These are phyloP conservation scores for Jackrogersella minutella DNA, from an alignment of 495 filamentous ascomycete species.

Conservation along the genomic window DNA sequence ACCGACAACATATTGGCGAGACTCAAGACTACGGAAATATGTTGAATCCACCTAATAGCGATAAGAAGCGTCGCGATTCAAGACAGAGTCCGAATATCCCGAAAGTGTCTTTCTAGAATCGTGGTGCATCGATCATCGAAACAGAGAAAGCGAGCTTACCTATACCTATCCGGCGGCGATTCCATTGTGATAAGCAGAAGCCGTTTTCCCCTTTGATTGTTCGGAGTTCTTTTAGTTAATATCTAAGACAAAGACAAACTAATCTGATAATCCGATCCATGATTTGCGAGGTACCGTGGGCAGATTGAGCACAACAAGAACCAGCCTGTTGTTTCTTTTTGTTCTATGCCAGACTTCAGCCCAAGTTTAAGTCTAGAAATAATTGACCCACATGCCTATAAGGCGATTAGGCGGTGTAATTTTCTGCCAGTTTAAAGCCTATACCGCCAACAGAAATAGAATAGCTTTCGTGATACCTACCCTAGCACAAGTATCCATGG, in stretches of 20 bases:
- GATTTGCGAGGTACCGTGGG: not conserved
- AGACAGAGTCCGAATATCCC: not conserved
- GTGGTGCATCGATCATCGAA: not conserved
- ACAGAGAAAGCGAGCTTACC: constrained; percentile 36
- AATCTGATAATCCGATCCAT: constrained; percentile 16
- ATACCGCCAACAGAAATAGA: not conserved
- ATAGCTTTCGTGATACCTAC: constrained; percentile 1
- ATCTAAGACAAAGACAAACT: constrained; percentile 36
- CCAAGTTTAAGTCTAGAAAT: not conserved
- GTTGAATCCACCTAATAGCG: not conserved
- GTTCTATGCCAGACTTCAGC: no score
- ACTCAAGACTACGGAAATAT: not conserved
- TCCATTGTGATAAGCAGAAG: constrained; percentile 37
- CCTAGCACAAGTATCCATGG: no score
- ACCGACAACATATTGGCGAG: constrained; percentile 13
- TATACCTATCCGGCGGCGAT: constrained; percentile 42
- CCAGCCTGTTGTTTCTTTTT: not conserved
- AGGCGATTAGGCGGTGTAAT: not conserved
- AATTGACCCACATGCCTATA: not conserved
- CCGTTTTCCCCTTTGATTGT: constrained; percentile 6
- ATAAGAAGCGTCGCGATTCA: not conserved
- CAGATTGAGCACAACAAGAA: not conserved
- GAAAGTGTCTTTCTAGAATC: constrained; percentile 2
- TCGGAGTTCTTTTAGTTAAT: constrained; percentile 8
- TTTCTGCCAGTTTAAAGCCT: constrained; percentile 2